These are phyloP conservation scores for Polyporus arcularius DNA, from an alignment of 768 basidiomycete genomes.

Conservation along the genomic window DNA sequence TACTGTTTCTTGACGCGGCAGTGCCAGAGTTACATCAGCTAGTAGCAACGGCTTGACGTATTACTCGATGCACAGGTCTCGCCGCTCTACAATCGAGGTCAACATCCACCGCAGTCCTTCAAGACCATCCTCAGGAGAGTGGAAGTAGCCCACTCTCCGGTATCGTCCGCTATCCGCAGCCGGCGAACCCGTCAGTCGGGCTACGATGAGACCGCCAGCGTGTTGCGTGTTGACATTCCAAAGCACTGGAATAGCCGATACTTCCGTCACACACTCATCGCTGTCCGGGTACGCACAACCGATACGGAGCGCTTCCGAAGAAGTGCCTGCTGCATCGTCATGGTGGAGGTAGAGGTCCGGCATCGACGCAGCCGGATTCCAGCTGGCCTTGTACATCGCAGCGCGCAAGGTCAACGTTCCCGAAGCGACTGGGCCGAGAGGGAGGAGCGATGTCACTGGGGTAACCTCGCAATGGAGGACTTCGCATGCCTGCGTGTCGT, in stretches of 20 bases:
- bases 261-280: slow-evolving; percentile 1
- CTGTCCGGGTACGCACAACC: slow-evolving; percentile 8
- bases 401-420: slow-evolving; percentile 5
- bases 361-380: not conserved
- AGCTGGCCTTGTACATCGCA: not conserved
- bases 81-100: not conserved
- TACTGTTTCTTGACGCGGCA: too few species aligned
- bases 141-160: slow-evolving; percentile 7
- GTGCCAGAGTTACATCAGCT: too few species aligned
- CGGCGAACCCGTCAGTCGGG: not conserved
- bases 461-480: not conserved
- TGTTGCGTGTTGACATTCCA: slow-evolving; percentile 6
- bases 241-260: slow-evolving; percentile 3
- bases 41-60: too few species aligned
- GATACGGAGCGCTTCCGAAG: not conserved
- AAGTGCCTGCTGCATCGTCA: not conserved
- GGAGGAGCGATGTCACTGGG: not conserved
- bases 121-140: not conserved
- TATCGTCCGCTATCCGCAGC: not conserved
- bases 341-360: not conserved
- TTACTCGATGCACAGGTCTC: too few species aligned
- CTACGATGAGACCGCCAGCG: slow-evolving; percentile 7
- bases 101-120: not conserved
- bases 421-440: slow-evolving; percentile 3
- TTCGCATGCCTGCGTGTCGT: not conserved